phyloP scores from a whole-genome alignment of 352 stramenopile genomes.

The Globisporangium paroecandrum region DNA sequence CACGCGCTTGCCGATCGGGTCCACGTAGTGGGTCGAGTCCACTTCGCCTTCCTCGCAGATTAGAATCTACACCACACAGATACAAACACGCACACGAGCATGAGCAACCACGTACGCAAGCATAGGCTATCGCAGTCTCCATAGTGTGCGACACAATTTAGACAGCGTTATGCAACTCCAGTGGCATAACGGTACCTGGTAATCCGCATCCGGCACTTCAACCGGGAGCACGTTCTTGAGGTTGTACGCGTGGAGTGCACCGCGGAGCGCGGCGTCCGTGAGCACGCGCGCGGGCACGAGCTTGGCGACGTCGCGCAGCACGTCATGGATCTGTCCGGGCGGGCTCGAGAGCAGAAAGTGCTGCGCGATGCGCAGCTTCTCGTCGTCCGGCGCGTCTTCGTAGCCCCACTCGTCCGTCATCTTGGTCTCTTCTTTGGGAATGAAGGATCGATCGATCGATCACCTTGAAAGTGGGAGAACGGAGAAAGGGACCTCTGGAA shows the following conservation, averaged over 20 bases:
- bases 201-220: constrained; percentile 63
- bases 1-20: constrained; percentile 68
- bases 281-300: constrained; percentile 75
- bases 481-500: background rate
- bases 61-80: constrained; percentile 44
- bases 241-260: constrained; percentile 82
- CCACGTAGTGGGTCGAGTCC: constrained; percentile 80
- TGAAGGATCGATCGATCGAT: background rate
- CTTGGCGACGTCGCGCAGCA: constrained; percentile 80
- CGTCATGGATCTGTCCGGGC: constrained; percentile 86
- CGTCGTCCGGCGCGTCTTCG: constrained; percentile 77
- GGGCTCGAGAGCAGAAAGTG: constrained; percentile 88
- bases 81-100: background rate
- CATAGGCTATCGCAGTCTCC: background rate
- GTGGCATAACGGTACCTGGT: constrained; percentile 44
- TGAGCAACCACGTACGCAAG: background rate
- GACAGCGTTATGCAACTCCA: background rate
- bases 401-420: constrained; percentile 72
- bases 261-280: constrained; percentile 58
- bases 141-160: background rate
- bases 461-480: background rate
- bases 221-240: constrained; percentile 63
- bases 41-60: constrained; percentile 82
- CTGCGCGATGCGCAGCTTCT: constrained; percentile 89
- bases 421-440: constrained; percentile 6